Evolutionary conservation across 352 stramenopile genomes (phyloP), one percentile per base, ranked within the genome.

Genomic region (Discostella stelligera): DNA sequence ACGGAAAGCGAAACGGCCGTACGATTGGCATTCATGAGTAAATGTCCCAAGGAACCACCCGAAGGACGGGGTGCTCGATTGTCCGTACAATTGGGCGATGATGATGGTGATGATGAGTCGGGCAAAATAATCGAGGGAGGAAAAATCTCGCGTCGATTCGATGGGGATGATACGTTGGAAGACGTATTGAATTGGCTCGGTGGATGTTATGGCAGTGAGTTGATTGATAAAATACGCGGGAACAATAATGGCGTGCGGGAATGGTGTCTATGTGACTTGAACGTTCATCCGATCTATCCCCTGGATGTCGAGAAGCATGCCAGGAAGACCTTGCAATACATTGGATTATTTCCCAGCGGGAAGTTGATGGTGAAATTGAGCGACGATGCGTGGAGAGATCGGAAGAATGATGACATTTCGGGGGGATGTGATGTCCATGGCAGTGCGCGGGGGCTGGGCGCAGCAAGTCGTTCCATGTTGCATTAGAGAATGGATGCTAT

Each of bases 171-270:
- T 73, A 86, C 70, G 7, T 58, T 92, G 0, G 46, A 79, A 32
- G 84, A 92, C 73, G 70, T 91, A 16, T 11, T 93, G 7, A 71
- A 93, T 71, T 93, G 87, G 87, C 58, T 93, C 4, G 83, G 77
- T 11, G 77, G 77, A 18, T 81, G 74, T 25, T 80, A 90, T 73
- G 83, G 80, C 10, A 68, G 56, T 13, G 65, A 77, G 44, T 77
- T 91, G 20, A 59, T 72, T 0, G 64, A 82, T 9, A 90, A 86
- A 67, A 37, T 93, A 10, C 53, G 53, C 23, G 53, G 53, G 0
- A 27, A 32, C 2, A 5, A 32, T 2, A 5, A 32, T 5, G 37
- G 11, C 2, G 68, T 48, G 18, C 50, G 80, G 55, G 79, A 89
- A 71, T 93, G 85, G 85, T 75, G 67, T 39, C 62, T 93, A 25